Evolutionary conservation across 2,329 filamentous ascomycete species (phyloP).

Genomic region (Sclerotinia minor): DNA sequence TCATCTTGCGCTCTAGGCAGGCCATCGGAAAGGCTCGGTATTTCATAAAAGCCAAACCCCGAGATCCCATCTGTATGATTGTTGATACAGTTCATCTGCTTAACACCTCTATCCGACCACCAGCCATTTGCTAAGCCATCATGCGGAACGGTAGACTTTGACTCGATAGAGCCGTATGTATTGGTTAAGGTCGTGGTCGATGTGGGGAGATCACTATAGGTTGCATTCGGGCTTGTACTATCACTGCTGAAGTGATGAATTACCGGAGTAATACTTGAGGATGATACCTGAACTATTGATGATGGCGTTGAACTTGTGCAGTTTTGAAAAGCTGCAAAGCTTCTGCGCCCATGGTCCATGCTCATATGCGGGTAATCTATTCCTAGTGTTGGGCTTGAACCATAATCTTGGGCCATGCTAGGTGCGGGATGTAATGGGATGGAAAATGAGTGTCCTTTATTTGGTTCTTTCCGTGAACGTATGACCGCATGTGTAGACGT

Average conservation of each 20-base stretch:
- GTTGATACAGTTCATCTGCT: not conserved
- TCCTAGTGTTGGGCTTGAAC: conserved; percentile 31
- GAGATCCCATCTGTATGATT: not conserved
- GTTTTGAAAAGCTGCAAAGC: conserved; percentile 32
- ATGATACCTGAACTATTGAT: conserved; percentile 27
- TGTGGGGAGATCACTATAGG: conserved; percentile 29
- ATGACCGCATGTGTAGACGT: conserved; percentile 25
- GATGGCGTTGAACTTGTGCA: conserved; percentile 25
- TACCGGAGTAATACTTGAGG: conserved; percentile 16
- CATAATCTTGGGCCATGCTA: conserved; percentile 20
- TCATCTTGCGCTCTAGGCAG: conserved; percentile 26
- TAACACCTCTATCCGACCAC: conserved; percentile 24
- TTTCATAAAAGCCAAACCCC: conserved; percentile 25
- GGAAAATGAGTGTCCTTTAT: conserved; percentile 19
- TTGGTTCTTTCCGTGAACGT: conserved; percentile 26
- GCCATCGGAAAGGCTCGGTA: conserved; percentile 27
- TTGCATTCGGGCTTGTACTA: conserved; percentile 26
- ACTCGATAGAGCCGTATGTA: not conserved
- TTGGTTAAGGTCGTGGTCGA: not conserved
- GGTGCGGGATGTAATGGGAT: conserved; percentile 29
- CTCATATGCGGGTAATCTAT: conserved; percentile 33
- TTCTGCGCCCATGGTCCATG: conserved; percentile 28
- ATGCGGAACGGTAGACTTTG: not conserved
- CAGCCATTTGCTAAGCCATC: conserved; percentile 20
- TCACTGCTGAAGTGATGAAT: conserved; percentile 24